Evolutionary conservation across 2,329 filamentous ascomycete species (phyloP), one percentile per base, ranked within the genome.

Genomic region (Fusarium globosum): DNA sequence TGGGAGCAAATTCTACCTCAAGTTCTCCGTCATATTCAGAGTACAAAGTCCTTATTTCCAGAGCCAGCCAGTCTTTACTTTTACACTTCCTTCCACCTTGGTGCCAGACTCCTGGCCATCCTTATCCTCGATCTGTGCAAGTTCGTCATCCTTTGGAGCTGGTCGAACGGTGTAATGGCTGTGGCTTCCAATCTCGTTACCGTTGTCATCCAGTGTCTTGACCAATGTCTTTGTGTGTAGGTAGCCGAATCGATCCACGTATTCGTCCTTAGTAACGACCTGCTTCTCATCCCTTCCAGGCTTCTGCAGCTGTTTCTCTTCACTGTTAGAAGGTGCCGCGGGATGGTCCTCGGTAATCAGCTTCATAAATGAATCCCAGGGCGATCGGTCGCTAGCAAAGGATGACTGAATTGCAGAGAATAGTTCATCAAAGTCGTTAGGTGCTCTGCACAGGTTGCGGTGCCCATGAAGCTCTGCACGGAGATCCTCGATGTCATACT

Each of bases 191-290:
- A 86, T 77, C 63, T 85, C 81, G 18, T 81, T 80, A 49, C 85
- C 86, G 13, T 85, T 75, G 26, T 79, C 78, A 43, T 87, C 83
- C 14, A 85, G 75, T 13, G 78, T 83, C 67, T 80, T 83, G 33
- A 83, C 80, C 12, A 82, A 83, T 14, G 81, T 81, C 72, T 83
- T 85, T 58, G 80, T 81, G 65, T 86, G 85, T 18, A 82, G 72
- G 69, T 85, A 84, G 38, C 85, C 86, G 57, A 81, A 82, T 13
- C 77, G 72, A 73, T 87, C 85, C 9, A 85, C 80, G 57, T 83
- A 81, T 68, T 87, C 83, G 9, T 85, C 80, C 33, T 80, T 83
- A 4, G 80, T 79, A 33, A 83, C 78, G 33, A 81, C 80, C 59
- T 81, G 81, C 42, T 76, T 80, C 18, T 81, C 73, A 9, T 76